These are phyloP conservation scores for Globisporangium canariense DNA, from an alignment of 352 stramenopile species.

Conservation along the genomic window DNA sequence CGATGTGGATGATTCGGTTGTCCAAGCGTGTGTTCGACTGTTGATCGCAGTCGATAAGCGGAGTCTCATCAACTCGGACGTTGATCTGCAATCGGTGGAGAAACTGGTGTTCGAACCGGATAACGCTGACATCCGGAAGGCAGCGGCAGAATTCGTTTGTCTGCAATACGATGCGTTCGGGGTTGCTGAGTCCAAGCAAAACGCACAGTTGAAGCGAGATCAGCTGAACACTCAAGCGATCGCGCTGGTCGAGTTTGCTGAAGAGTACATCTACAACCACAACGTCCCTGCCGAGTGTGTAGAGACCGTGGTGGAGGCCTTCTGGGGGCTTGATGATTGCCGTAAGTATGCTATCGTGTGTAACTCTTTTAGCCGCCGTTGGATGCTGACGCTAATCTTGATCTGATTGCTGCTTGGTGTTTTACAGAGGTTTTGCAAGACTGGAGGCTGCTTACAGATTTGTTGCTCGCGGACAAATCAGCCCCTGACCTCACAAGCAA, in stretches of 20 bases:
- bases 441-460: constrained; percentile 70
- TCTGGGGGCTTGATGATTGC: constrained; percentile 84
- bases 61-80: constrained; percentile 73
- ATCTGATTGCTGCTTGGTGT: constrained; percentile 15
- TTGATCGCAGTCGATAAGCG: constrained; percentile 81
- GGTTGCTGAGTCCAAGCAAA: constrained; percentile 61
- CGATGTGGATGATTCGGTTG: constrained; percentile 72
- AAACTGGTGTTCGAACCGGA: constrained; percentile 76
- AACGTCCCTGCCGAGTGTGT: constrained; percentile 52
- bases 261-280: constrained; percentile 81
- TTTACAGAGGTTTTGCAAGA: constrained; percentile 74
- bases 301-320: constrained; percentile 79
- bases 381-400: constrained; percentile 8
- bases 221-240: constrained; percentile 86
- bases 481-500: constrained; percentile 73
- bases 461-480: constrained; percentile 80
- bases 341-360: constrained; percentile 43
- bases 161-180: constrained; percentile 88
- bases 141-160: constrained; percentile 82
- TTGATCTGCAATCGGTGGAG: constrained; percentile 76
- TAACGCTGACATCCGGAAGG: constrained; percentile 71
- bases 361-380: background rate
- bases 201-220: constrained; percentile 66
- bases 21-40: constrained; percentile 63
- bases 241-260: constrained; percentile 85